phyloP scores from a whole-genome alignment of 768 basidiomycete species.

The Psilocybe cyanescens region DNA sequence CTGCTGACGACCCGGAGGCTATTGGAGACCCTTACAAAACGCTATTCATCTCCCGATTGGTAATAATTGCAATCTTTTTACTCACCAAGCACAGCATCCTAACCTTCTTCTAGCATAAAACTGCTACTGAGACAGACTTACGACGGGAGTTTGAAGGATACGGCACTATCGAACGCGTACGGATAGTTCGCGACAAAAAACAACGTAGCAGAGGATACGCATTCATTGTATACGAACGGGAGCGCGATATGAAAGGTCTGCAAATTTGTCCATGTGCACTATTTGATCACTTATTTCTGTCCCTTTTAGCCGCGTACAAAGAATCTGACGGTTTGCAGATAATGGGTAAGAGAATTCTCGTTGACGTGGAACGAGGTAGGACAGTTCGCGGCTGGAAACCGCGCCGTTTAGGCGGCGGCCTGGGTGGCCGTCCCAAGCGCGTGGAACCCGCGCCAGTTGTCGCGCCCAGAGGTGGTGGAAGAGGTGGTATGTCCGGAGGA shows the following conservation, averaged over 20 bases:
- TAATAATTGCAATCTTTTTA: conserved; percentile 29
- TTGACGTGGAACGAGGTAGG: conserved; percentile 97
- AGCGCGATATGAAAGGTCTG: conserved; percentile 98
- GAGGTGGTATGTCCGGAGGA: conserved; percentile 44
- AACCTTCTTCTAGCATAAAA: conserved; percentile 72
- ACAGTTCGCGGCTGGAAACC: conserved; percentile 99
- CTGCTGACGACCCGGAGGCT: conserved; percentile 88
- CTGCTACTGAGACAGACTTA: conserved; percentile 88
- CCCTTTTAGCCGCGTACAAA: conserved; percentile 83
- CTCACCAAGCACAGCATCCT: conserved; percentile 4
- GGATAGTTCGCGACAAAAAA: conserved; percentile 92
- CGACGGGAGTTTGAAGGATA: conserved; percentile 95
- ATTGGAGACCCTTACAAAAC: conserved; percentile 98
- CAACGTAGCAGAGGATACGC: conserved; percentile 90
- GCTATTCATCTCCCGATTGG: conserved; percentile 92
- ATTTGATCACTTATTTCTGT: conserved; percentile 16
- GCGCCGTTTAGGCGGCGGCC: conserved; percentile 92
- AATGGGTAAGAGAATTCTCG: conserved; percentile 93
- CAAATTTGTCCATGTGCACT: conserved; percentile 15
- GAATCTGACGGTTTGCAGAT: conserved; percentile 97
- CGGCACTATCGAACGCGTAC: conserved; percentile 92
- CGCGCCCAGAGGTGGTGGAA: conserved; percentile 43
- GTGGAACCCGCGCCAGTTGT: conserved; percentile 48
- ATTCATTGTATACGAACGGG: conserved; percentile 96
- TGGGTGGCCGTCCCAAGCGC: conserved; percentile 97